These are phyloP conservation scores for Starmerella tilneyi DNA, from an alignment of 805 yeast genomes.

Conservation along the genomic window DNA sequence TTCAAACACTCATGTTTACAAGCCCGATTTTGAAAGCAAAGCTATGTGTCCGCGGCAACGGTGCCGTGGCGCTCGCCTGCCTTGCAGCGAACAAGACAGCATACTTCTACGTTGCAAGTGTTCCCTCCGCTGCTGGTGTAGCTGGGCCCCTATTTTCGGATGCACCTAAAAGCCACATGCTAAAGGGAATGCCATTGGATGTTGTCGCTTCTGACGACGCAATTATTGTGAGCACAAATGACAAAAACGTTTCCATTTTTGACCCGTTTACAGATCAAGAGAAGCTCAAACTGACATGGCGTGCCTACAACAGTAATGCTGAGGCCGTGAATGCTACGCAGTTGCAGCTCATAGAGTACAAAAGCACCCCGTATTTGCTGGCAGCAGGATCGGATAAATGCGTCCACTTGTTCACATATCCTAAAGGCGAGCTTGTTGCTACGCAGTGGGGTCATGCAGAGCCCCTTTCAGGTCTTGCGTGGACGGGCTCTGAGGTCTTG, in stretches of 20 bases:
- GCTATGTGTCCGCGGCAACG: conserved; percentile 28
- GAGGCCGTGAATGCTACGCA: conserved; percentile 18
- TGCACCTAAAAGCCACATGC: conserved; percentile 41
- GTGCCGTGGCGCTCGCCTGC: conserved; percentile 29
- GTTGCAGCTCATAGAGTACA: conserved; percentile 7
- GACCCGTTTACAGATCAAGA: conserved; percentile 17
- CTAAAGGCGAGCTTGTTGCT: conserved; percentile 39
- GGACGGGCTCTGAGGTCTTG: conserved; percentile 16
- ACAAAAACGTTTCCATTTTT: conserved; percentile 17
- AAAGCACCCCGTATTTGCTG: conserved; percentile 18
- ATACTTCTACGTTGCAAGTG: conserved; percentile 38
- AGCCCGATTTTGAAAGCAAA: conserved; percentile 20
- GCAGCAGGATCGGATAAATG: conserved; percentile 46
- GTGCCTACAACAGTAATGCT: conserved; percentile 18
- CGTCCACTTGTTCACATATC: conserved; percentile 40
- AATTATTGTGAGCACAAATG: conserved; percentile 20
- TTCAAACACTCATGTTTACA: conserved; percentile 41
- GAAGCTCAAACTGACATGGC: conserved; percentile 7
- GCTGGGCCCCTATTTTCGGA: conserved; percentile 8
- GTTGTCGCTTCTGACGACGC: conserved; percentile 26
- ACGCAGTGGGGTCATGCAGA: conserved; percentile 56
- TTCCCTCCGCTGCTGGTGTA: conserved; percentile 8
- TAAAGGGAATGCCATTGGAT: conserved; percentile 43
- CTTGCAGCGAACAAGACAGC: conserved; percentile 55
- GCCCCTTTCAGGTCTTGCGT: conserved; percentile 37